Evolutionary conservation across 768 basidiomycete genomes (phyloP).

Genomic region (Phanerochaete sordida): DNA sequence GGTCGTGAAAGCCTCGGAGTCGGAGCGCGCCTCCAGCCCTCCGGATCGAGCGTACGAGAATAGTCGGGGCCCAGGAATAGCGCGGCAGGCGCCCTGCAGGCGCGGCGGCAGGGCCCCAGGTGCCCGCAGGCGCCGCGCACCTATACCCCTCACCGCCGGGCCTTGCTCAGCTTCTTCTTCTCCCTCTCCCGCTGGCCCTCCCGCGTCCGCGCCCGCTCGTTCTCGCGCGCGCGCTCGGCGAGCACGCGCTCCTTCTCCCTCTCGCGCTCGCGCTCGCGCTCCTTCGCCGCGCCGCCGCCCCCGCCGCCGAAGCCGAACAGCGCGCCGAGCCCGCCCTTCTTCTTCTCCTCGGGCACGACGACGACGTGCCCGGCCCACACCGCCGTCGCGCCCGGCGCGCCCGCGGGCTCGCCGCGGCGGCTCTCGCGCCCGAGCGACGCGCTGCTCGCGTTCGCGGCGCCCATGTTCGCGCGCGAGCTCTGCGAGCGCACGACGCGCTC

Average conservation of each 20-base stretch:
- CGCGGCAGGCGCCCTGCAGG: too few species aligned
- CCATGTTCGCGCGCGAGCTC: background rate
- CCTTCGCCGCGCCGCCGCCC: slow-evolving; percentile 6
- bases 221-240: slow-evolving; percentile 14
- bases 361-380: slow-evolving; percentile 1
- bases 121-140: background rate
- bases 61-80: background rate
- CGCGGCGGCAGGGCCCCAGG: background rate
- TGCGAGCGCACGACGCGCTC: background rate
- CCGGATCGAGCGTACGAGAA: background rate
- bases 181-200: slow-evolving; percentile 7
- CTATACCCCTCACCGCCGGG: slow-evolving; percentile 12
- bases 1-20: background rate
- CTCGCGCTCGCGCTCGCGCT: slow-evolving; percentile 13
- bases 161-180: slow-evolving; percentile 25
- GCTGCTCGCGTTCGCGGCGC: background rate
- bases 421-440: background rate
- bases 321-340: slow-evolving; percentile 8
- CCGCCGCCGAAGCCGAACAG: slow-evolving; percentile 1
- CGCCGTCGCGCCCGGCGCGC: background rate
- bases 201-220: slow-evolving; percentile 14
- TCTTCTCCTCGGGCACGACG: slow-evolving; percentile 12
- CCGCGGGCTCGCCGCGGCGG: background rate
- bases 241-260: slow-evolving; percentile 14
- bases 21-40: background rate